Base-by-base conservation (phyloP, 202 grass and related monocot species). In the Musa balbisiana region DNA sequence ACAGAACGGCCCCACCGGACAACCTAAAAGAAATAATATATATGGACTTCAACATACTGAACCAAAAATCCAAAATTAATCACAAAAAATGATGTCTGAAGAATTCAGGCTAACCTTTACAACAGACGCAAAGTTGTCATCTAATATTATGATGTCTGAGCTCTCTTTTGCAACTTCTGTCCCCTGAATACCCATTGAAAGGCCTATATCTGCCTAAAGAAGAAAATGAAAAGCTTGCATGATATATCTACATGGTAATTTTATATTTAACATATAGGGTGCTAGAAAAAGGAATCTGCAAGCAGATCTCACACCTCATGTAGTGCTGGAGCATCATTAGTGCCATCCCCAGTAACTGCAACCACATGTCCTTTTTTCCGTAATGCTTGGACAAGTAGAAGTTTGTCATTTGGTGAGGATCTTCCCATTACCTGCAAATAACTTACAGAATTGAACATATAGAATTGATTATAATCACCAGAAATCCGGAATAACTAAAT, bases 131-230 rank as follows among this genome's bases (percentile, higher is more conserved):
- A 97, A 97, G 81, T 97, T 90, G 62, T 97, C 94, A 60, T 97
- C 94, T 76, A 97, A 87, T 67, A 97, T 93, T 85, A 97, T 93
- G 76, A 93, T 97, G 63, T 97, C 93, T 9, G 93, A 97, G 81
- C 94, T 97, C 83, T 97, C 90, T 93, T 97, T 97, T 87, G 94
- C 94, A 77, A 98, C 94, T 85, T 97, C 93, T 79, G 90, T 97
- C 59, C 93, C 93, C 15, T 88, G 79, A 74, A 97, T 91, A 22
- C 93, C 93, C 93, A 97, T 97, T 67, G 93, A 82, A 85, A 97
- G 88, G 73, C 93, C 93, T 83, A 97, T 97, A 90, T 97, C 93
- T 60, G 93, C 93, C 93, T 93, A 72, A 53, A 84, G 12, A 84
- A 82, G 43, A 86, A 77, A 80, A 68, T 9, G 78, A 74, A 71